A percentile compares a stretch with the other conserved stretches of the same genome.
Conservation (phyloP, 2,329 filamentous ascomycete species). For the Akanthomyces uredinophilus region DNA sequence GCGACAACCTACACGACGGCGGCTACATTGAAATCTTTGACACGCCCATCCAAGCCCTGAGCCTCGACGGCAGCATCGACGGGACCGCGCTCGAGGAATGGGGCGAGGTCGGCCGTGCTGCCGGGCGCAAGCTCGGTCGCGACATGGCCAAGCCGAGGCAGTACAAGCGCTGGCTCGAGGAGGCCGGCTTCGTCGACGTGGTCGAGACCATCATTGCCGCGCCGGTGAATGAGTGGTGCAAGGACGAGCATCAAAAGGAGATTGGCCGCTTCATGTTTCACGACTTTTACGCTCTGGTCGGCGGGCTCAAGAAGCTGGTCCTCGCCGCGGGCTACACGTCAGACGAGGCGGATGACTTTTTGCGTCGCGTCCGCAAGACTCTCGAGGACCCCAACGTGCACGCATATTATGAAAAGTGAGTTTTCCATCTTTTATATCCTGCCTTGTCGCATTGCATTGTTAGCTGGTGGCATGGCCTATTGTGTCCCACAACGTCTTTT, state of each 20-base stretch:
- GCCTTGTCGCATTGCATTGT: neutral
- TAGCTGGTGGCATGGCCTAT: neutral
- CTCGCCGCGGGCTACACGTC: conserved; percentile 10
- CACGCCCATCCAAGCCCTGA: conserved; percentile 21
- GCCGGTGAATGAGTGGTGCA: conserved; percentile 30
- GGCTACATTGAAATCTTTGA: conserved; percentile 38
- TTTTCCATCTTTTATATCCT: neutral
- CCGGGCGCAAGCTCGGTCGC: conserved; percentile 22
- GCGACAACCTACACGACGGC: conserved; percentile 36
- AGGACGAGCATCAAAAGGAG: conserved; percentile 11
- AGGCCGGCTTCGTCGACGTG: conserved; percentile 31
- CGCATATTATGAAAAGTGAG: conserved; percentile 12
- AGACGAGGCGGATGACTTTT: conserved; percentile 10
- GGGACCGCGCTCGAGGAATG: conserved; percentile 19
- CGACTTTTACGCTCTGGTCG: conserved; percentile 7
- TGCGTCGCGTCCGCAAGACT: conserved; percentile 5
- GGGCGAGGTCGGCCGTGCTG: conserved; percentile 15
- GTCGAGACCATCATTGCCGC: conserved; percentile 20
- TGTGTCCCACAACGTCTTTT: neutral
- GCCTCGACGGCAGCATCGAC: conserved; percentile 12
- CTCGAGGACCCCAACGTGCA: conserved; percentile 10
- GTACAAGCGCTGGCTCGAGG: conserved; percentile 25
- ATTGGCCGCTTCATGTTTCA: conserved; percentile 14
- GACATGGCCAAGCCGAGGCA: conserved; percentile 20
- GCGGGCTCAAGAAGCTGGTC: conserved; percentile 12